Conservation (phyloP, 1,139 yeast species). For the Entelexis paramagnoliae region DNA sequence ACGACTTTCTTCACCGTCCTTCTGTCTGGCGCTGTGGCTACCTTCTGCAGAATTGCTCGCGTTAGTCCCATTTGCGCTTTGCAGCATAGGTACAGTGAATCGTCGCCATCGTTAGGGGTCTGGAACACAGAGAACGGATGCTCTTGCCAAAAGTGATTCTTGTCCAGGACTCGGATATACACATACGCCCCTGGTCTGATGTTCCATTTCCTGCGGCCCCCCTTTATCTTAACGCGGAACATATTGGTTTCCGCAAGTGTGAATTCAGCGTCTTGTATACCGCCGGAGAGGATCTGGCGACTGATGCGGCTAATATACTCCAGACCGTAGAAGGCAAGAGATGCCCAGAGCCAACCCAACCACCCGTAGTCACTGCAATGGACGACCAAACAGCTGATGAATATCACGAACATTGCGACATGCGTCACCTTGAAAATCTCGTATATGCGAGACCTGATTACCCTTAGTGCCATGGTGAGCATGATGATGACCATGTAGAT, state of each 20-base stretch:
- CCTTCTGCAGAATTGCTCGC: constrained; percentile 24
- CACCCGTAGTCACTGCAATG: constrained; percentile 41
- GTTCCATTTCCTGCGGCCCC: constrained; percentile 33
- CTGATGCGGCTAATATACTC: constrained; percentile 28
- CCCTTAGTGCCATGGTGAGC: constrained; percentile 27
- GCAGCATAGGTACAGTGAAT: constrained; percentile 28
- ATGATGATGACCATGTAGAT: constrained; percentile 35
- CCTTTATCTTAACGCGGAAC: constrained; percentile 26
- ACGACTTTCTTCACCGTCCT: constrained; percentile 29
- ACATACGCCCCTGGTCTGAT: constrained; percentile 50
- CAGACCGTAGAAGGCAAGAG: constrained; percentile 20
- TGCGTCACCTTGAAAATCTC: constrained; percentile 36
- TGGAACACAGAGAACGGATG: constrained; percentile 57
- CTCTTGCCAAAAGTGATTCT: constrained; percentile 42
- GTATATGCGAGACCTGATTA: constrained; percentile 34
- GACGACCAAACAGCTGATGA: constrained; percentile 36
- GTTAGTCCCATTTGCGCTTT: constrained; percentile 31
- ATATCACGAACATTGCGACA: constrained; percentile 34
- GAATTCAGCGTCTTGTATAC: constrained; percentile 34
- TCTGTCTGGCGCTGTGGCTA: constrained; percentile 12
- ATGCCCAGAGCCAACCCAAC: constrained; percentile 35
- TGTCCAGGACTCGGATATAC: constrained; percentile 43
- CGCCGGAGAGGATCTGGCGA: constrained; percentile 36
- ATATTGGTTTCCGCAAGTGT: constrained; percentile 25
- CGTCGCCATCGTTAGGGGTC: constrained; percentile 7